Evolutionary conservation across 257 asterid genomes (phyloP).

Genomic region (Perilla frutescens): DNA sequence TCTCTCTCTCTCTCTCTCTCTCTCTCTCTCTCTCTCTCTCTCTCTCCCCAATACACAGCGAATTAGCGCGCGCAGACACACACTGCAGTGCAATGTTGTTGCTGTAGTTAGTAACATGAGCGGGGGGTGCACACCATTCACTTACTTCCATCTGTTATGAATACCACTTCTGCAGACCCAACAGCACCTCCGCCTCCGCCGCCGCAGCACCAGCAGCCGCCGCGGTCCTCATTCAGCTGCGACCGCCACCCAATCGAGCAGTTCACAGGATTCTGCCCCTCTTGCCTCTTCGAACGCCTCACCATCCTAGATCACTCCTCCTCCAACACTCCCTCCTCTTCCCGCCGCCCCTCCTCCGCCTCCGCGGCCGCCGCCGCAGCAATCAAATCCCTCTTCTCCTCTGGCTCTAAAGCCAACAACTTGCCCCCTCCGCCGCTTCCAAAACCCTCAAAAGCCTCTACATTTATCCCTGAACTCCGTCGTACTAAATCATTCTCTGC

Average conservation of each 20-base stretch:
- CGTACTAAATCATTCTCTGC: constrained; percentile 88
- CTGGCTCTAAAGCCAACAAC: constrained; percentile 36
- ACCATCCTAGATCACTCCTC: constrained; percentile 69
- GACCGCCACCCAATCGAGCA: constrained; percentile 85
- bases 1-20: constrained; percentile 26
- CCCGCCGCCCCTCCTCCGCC: constrained; percentile 79
- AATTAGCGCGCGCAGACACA: not conserved
- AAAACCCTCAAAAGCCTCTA: constrained; percentile 51
- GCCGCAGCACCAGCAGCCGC: constrained; percentile 69
- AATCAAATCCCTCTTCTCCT: constrained; percentile 66
- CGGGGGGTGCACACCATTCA: constrained; percentile 47
- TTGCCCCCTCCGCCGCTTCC: constrained; percentile 49
- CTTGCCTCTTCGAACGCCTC: constrained; percentile 90
- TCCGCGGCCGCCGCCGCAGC: constrained; percentile 72
- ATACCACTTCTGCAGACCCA: constrained; percentile 77
- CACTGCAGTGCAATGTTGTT: constrained; percentile 24
- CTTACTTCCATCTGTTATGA: constrained; percentile 63
- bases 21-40: constrained; percentile 1
- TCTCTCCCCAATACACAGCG: not conserved
- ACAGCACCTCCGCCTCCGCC: constrained; percentile 80
- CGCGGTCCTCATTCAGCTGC: constrained; percentile 86
- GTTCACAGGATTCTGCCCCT: constrained; percentile 87
- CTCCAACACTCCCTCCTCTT: constrained; percentile 65
- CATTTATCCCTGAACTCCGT: constrained; percentile 76
- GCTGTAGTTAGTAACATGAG: constrained; percentile 44